Conservation (phyloP, 768 basidiomycete genomes). For the Trametes cubensis region DNA sequence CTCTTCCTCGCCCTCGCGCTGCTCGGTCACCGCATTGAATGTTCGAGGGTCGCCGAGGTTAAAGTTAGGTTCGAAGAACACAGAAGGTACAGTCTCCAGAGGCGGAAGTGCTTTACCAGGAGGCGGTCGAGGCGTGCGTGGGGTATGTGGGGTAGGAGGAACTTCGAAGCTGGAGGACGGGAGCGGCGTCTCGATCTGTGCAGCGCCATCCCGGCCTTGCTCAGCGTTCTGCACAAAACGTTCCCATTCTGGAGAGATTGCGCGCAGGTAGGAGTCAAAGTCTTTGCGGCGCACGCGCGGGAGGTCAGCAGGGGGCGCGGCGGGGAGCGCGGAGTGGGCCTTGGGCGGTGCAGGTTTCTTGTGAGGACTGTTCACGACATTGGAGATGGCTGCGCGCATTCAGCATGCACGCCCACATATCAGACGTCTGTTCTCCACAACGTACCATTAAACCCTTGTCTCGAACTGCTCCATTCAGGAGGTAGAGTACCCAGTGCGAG, state of each 20-base stretch:
- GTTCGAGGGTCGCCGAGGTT: slow-evolving; percentile 79
- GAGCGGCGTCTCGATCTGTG: slow-evolving; percentile 30
- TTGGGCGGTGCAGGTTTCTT: slow-evolving; percentile 85
- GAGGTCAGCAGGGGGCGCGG: slow-evolving; percentile 71
- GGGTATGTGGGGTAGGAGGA: slow-evolving; percentile 24
- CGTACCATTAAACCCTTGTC: slow-evolving; percentile 88
- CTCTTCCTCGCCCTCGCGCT: slow-evolving; percentile 39
- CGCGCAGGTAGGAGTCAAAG: slow-evolving; percentile 80
- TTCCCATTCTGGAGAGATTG: slow-evolving; percentile 77
- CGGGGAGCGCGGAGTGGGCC: slow-evolving; percentile 77
- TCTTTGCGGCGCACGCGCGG: slow-evolving; percentile 82
- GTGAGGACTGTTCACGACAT: slow-evolving; percentile 89
- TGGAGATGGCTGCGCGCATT: slow-evolving; percentile 77
- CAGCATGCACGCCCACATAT: slow-evolving; percentile 9
- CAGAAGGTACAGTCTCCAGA: slow-evolving; percentile 71
- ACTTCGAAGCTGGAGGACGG: slow-evolving; percentile 22
- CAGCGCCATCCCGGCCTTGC: slow-evolving; percentile 37
- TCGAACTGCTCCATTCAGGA: slow-evolving; percentile 76
- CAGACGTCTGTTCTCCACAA: slow-evolving; percentile 10
- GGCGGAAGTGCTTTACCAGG: slow-evolving; percentile 59
- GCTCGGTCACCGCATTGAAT: slow-evolving; percentile 75
- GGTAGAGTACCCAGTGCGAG: slow-evolving; percentile 55
- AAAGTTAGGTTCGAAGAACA: slow-evolving; percentile 82
- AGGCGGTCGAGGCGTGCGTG: slow-evolving; percentile 35
- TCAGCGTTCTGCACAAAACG: slow-evolving; percentile 56